These are phyloP conservation scores for Phaeophleospora eucalypticola DNA, from an alignment of 2,329 filamentous ascomycete species.

Conservation along the genomic window DNA sequence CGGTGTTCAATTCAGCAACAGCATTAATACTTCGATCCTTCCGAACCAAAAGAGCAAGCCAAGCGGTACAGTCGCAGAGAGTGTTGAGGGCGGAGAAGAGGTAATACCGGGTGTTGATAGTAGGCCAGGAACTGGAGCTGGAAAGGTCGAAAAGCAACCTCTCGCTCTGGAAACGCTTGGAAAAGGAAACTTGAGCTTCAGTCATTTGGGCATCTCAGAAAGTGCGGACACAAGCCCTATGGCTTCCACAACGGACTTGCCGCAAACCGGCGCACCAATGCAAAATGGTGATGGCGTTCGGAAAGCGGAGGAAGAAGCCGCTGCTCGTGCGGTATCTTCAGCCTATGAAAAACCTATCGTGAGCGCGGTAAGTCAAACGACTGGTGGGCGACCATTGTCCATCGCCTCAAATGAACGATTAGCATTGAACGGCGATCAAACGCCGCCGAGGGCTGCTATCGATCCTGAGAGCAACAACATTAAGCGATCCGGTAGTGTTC, in stretches of 20 bases:
- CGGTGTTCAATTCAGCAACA: slow-evolving; percentile 68
- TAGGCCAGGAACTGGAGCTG: slow-evolving; percentile 34
- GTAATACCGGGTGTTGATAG: slow-evolving; percentile 35
- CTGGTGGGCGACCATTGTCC: slow-evolving; percentile 38
- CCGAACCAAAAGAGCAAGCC: slow-evolving; percentile 49
- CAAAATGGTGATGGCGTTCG: slow-evolving; percentile 50
- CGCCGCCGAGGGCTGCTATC: slow-evolving; percentile 62
- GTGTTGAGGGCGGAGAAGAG: slow-evolving; percentile 36
- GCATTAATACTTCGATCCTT: slow-evolving; percentile 60
- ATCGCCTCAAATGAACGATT: slow-evolving; percentile 36
- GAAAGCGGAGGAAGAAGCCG: slow-evolving; percentile 56
- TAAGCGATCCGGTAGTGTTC: slow-evolving; percentile 50
- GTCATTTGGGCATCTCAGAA: slow-evolving; percentile 72
- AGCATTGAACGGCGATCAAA: slow-evolving; percentile 52
- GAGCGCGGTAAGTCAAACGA: slow-evolving; percentile 31
- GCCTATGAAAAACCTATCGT: slow-evolving; percentile 50
- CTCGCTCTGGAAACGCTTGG: slow-evolving; percentile 85
- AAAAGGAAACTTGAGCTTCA: slow-evolving; percentile 80
- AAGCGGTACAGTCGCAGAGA: slow-evolving; percentile 19
- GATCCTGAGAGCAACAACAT: slow-evolving; percentile 51
- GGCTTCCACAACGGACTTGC: slow-evolving; percentile 54
- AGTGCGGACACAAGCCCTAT: slow-evolving; percentile 54
- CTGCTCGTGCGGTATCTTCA: slow-evolving; percentile 57
- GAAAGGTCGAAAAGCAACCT: slow-evolving; percentile 56
- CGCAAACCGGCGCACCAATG: slow-evolving; percentile 44